Percentiles rank a stretch among this genome's conserved stretches.
These are phyloP conservation scores for Gremmenia infestans DNA, from an alignment of 2,329 filamentous ascomycete species.

Conservation along the genomic window DNA sequence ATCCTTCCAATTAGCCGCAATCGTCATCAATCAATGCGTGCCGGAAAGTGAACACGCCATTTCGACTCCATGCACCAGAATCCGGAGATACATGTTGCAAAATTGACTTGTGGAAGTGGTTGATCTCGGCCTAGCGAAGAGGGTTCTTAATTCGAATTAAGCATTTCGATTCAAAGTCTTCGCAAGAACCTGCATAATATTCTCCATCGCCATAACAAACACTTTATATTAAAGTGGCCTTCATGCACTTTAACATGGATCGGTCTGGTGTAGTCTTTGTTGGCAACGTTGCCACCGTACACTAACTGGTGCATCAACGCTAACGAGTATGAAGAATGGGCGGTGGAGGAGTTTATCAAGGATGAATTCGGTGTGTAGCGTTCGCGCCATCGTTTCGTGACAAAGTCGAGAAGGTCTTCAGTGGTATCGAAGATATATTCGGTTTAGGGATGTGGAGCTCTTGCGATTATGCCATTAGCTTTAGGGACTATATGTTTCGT, in stretches of 20 bases:
- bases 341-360: constrained; percentile 72
- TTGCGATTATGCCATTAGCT: constrained; percentile 6
- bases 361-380: constrained; percentile 65
- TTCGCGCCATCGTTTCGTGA: constrained; percentile 77
- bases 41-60: constrained; percentile 10
- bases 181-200: constrained; percentile 17
- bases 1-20: not conserved
- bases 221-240: constrained; percentile 19
- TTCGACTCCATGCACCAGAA: constrained; percentile 10
- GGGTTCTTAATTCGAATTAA: constrained; percentile 5
- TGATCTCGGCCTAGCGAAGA: constrained; percentile 9
- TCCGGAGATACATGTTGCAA: constrained; percentile 9
- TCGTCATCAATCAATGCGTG: not conserved
- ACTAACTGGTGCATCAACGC: constrained; percentile 82
- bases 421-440: constrained; percentile 52
- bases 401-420: constrained; percentile 72
- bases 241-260: constrained; percentile 25
- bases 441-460: not conserved
- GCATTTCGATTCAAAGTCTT: constrained; percentile 20
- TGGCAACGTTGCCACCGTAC: constrained; percentile 79
- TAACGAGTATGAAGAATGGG: constrained; percentile 90
- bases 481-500: constrained; percentile 7
- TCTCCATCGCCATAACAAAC: constrained; percentile 21
- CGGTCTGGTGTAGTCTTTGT: constrained; percentile 37
- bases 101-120: not conserved